Percentiles rank a stretch among this genome's conserved stretches.
These are phyloP conservation scores for Paramecium tetraurelia DNA, from an alignment of 73 alveolate genomes.

Conservation along the genomic window DNA sequence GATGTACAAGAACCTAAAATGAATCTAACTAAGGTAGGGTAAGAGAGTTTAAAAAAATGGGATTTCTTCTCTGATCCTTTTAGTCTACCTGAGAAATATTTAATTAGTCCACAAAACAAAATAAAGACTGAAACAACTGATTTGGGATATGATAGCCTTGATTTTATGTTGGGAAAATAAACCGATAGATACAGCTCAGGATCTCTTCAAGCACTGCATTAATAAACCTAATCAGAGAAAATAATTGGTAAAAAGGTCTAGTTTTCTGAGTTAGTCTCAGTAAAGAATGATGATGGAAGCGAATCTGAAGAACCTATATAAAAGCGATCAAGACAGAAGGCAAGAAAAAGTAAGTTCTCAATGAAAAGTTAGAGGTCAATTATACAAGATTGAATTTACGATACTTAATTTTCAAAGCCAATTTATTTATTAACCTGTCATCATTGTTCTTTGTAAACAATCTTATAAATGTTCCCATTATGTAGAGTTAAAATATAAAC, in stretches of 20 bases:
- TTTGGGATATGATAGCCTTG: neutral
- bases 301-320: neutral
- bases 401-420: neutral
- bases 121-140: conserved; percentile 2
- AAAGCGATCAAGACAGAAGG: neutral
- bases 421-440: neutral
- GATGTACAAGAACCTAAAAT: neutral
- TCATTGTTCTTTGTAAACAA: neutral
- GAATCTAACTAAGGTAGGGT: neutral
- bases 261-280: neutral
- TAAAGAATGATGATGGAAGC: conserved; percentile 10
- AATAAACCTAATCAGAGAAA: neutral
- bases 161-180: neutral
- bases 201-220: neutral
- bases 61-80: conserved; percentile 49
- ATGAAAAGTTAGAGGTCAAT: neutral
- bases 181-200: neutral
- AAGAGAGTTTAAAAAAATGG: neutral
- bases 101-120: neutral
- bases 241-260: neutral
- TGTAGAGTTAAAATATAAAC: neutral
- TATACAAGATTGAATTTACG: neutral
- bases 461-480: neutral
- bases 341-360: neutral
- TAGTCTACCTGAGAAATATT: conserved; percentile 42